Evolutionary conservation across 352 stramenopile genomes (phyloP).

Genomic region (Halophytophthora batemanensis): DNA sequence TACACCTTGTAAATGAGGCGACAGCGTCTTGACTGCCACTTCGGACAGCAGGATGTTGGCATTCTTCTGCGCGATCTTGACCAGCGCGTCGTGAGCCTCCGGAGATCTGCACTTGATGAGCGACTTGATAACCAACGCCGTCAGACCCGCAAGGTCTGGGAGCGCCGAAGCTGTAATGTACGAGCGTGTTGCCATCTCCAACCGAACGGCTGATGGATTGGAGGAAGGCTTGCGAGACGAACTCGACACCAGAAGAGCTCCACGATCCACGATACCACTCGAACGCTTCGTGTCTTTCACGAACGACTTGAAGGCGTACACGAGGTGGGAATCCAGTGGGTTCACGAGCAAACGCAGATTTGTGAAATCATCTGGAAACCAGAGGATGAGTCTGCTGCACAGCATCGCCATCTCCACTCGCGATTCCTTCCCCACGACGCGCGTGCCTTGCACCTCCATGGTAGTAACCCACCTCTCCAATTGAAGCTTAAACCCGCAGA

Average conservation of each 20-base stretch:
- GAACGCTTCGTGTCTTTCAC: slow-evolving; percentile 26
- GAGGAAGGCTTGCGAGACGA: slow-evolving; percentile 7
- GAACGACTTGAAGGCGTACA: slow-evolving; percentile 28
- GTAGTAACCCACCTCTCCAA: slow-evolving; percentile 39
- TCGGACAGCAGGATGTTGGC: slow-evolving; percentile 20
- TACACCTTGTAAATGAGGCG: slow-evolving; percentile 24
- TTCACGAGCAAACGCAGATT: slow-evolving; percentile 28
- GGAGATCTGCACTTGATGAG: slow-evolving; percentile 34
- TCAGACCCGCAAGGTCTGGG: slow-evolving; percentile 34
- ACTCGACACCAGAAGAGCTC: slow-evolving; percentile 1
- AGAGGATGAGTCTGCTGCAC: slow-evolving; percentile 40
- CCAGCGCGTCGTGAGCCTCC: slow-evolving; percentile 25
- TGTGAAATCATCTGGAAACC: slow-evolving; percentile 38
- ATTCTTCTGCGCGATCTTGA: slow-evolving; percentile 28
- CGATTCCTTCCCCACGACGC: slow-evolving; percentile 38
- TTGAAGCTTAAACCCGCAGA: slow-evolving; percentile 32
- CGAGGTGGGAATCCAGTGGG: slow-evolving; percentile 29
- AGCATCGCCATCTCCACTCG: slow-evolving; percentile 34
- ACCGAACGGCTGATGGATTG: slow-evolving; percentile 20
- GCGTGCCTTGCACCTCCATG: slow-evolving; percentile 22
- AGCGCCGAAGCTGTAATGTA: slow-evolving; percentile 27
- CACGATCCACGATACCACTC: slow-evolving; percentile 1
- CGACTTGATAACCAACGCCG: slow-evolving; percentile 30
- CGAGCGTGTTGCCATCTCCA: slow-evolving; percentile 35
- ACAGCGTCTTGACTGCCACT: slow-evolving; percentile 14